A percentile compares a stretch with the other conserved stretches of the same genome.
Evolutionary conservation across 805 yeast genomes (phyloP).

Genomic region (Candida silvicultrix): DNA sequence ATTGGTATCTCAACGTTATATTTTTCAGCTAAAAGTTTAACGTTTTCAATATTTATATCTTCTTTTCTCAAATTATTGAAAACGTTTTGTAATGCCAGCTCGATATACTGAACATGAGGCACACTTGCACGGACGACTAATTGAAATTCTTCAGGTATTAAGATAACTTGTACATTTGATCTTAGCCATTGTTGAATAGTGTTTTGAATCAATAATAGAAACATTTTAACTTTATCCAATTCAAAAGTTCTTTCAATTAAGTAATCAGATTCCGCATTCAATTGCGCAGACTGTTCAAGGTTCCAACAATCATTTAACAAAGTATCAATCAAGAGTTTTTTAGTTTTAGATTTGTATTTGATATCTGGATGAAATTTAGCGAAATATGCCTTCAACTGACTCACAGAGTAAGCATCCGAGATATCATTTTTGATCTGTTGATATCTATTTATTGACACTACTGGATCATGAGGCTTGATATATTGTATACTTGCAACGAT

Average conservation of each 20-base stretch:
- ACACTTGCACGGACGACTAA: conserved; percentile 18
- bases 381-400: conserved; percentile 12
- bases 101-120: conserved; percentile 19
- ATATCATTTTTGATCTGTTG: conserved; percentile 13
- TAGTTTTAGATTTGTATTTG: conserved; percentile 1
- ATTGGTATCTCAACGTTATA: conserved; percentile 12
- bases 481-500: background rate
- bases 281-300: conserved; percentile 6
- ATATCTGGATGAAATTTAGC: conserved; percentile 4
- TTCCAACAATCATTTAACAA: conserved; percentile 14
- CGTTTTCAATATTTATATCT: conserved; percentile 10
- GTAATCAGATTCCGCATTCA: conserved; percentile 12
- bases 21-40: conserved; percentile 6
- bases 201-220: conserved; percentile 13
- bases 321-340: conserved; percentile 3
- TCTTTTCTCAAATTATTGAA: conserved; percentile 8
- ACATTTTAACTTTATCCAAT: conserved; percentile 14
- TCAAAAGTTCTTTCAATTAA: conserved; percentile 14
- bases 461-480: conserved; percentile 10
- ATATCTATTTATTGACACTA: conserved; percentile 13
- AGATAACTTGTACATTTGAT: conserved; percentile 18
- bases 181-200: conserved; percentile 20
- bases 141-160: conserved; percentile 13
- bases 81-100: conserved; percentile 13
- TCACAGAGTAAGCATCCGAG: conserved; percentile 7